Evolutionary conservation across 1,284 basidiomycete genomes (phyloP).

Genomic region (Tilletia caries): DNA sequence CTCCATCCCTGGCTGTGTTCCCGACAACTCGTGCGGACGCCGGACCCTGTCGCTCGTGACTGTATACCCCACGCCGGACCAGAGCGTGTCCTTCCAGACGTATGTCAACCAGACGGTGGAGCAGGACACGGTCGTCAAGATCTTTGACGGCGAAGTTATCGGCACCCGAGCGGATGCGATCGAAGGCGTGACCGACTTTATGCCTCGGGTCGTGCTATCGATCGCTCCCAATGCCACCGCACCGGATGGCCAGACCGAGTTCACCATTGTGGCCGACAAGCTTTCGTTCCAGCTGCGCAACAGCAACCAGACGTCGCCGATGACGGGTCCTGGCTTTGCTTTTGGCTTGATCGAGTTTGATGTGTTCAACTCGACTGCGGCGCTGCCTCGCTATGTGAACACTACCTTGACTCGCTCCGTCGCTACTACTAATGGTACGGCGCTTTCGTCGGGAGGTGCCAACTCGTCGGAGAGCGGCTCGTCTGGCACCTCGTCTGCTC

Average conservation of each 20-base stretch:
- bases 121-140: slow-evolving; percentile 63
- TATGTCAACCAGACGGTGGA: slow-evolving; percentile 69
- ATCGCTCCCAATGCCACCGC: slow-evolving; percentile 57
- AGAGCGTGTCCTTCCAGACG: slow-evolving; percentile 65
- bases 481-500: not conserved
- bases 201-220: slow-evolving; percentile 36
- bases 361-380: slow-evolving; percentile 29
- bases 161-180: not conserved
- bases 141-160: slow-evolving; percentile 76
- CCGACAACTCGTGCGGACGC: slow-evolving; percentile 72
- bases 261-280: slow-evolving; percentile 69
- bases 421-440: not conserved
- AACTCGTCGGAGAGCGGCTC: not conserved
- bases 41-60: slow-evolving; percentile 80
- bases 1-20: slow-evolving; percentile 78
- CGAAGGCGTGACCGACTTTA: slow-evolving; percentile 22
- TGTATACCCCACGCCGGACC: slow-evolving; percentile 54
- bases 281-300: slow-evolving; percentile 39
- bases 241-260: slow-evolving; percentile 65
- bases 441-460: not conserved
- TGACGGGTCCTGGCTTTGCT: slow-evolving; percentile 21
- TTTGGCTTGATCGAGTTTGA: slow-evolving; percentile 46
- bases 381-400: slow-evolving; percentile 29
- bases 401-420: slow-evolving; percentile 23
- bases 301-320: slow-evolving; percentile 35